Base-by-base conservation (phyloP, 1,284 basidiomycete genomes). In the Cutaneotrichosporon sp. region DNA sequence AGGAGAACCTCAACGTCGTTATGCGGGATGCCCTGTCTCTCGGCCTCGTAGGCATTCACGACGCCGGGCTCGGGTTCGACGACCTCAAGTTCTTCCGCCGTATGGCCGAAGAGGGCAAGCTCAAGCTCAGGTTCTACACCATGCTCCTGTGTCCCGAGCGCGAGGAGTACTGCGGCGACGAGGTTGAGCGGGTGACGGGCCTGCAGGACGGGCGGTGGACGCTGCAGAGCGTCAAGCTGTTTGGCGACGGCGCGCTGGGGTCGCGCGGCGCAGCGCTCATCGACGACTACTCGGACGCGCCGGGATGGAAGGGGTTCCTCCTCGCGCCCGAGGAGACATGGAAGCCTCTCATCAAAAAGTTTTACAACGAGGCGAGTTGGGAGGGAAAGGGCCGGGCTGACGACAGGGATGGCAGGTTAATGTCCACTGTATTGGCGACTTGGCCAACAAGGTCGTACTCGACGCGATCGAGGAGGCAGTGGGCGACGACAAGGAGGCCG, bases 371-470 rank as follows among this genome's bases (percentile, higher is more conserved):
- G 34, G 42, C 34, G 42, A 23, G 41, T 10, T 14, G 40, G 21
- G 12, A 22, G 7, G 17, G 36, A 13, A n/a, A 17, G 8, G 26
- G 21, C 12, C 13, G 21, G 21, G 42, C 42, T 44, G 23, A 44
- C 30, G 5, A n/a, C 42, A 44, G 30, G 57, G 57, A 8, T 55
- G 51, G 54, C 54, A 53, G 57, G 53, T 58, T 20, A 90, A 89
- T 58, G 82, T 89, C 12, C 91, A 97, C 66, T 89, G 87, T 49
- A 96, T 96, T 22, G 93, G 93, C 1, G 93, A 97, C 66, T 81
- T 83, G 42, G 90, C 90, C 30, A 94, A 93, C 68, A 80, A 85
- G 38, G 78, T 87, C 18, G 83, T 88, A 0, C 80, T 96, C 18
- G 82, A 93, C 63, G 83, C 88, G 14, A 89, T 88, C 63, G 87